Evolutionary conservation across 148 eudicot genomes (phyloP), one percentile per base, ranked within the genome.

Genomic region (Rhododendron williamsianum): DNA sequence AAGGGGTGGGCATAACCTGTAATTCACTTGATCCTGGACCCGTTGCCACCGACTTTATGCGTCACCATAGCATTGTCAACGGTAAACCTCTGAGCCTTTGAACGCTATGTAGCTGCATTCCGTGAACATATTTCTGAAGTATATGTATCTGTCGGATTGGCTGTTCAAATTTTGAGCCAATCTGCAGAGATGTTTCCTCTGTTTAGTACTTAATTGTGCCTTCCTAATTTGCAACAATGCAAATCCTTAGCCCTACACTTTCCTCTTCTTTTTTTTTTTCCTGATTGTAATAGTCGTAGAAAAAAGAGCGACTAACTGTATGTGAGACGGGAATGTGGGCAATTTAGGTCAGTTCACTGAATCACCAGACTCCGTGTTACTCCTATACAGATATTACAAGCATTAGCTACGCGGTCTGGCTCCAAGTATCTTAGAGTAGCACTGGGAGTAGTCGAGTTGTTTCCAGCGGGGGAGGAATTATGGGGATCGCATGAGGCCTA

Each of bases 11-110:
- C 82, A 90, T 96, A 84, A 93, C 69, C 21, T 63, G 69, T 23
- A 63, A 63, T 63, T 63, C 69, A 6, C 69, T 63, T 63, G 11
- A 63, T 83, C 99, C 99, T 30, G 99, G 99, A 83, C 87, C 92
- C 43, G 92, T 96, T 84, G 89, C 92, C 56, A 96, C 99, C 87
- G 93, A 93, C 86, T 92, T 93, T 67, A 6, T 23, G 69, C 69
- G 69, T 63, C 69, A 63, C 69, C 69, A 63, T 63, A 63, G 10
- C 69, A 63, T 91, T 46, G 10, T 95, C 60, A 87, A 89, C 78
- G 92, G 99, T 96, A 89, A 86, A 63, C 56, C 58, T 48, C 36
- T 63, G 41, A 43, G 9, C 46, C 27, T 63, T 54, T 72, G 21
- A 45, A 7, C 63, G 76, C 58, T 27, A 38, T 83, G 38, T 35